Conservation (phyloP, 345 rosid species). For the Populus davidiana region DNA sequence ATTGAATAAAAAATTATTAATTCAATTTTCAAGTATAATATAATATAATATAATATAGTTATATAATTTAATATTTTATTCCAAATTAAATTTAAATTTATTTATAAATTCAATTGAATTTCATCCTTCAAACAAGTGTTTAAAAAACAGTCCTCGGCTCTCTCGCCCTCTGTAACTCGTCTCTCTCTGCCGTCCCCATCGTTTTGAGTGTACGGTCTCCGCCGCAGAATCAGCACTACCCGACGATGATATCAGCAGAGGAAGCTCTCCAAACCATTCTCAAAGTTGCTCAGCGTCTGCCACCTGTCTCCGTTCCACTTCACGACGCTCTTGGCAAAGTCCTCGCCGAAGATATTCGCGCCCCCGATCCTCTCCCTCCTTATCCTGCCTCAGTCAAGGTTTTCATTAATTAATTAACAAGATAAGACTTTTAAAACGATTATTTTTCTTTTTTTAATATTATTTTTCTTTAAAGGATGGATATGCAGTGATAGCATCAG, state of each 20-base stretch:
- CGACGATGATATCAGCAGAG: conserved; percentile 50
- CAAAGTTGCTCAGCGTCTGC: conserved; percentile 50
- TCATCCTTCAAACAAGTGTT: too few species aligned
- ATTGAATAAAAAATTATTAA: too few species aligned
- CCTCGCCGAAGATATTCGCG: conserved; percentile 72
- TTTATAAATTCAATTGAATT: too few species aligned
- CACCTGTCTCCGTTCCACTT: conserved; percentile 51
- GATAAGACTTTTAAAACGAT: not conserved
- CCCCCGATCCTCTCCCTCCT: conserved; percentile 91
- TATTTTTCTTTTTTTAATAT: not conserved
- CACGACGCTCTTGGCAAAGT: conserved; percentile 76
- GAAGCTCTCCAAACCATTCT: conserved; percentile 68
- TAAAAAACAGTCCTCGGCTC: too few species aligned
- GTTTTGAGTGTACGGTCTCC: too few species aligned
- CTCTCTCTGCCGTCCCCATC: too few species aligned
- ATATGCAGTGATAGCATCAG: conserved; percentile 87
- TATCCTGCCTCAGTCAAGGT: conserved; percentile 94
- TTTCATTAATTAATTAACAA: too few species aligned
- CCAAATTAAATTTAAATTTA: too few species aligned
- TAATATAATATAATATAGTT: too few species aligned
- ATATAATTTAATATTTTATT: too few species aligned
- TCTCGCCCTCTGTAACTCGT: too few species aligned
- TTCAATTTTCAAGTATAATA: too few species aligned
- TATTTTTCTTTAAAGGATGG: conserved; percentile 62
- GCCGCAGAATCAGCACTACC: not conserved